These are phyloP conservation scores for Quercus rubra DNA, from an alignment of 306 rosid species.

Conservation along the genomic window DNA sequence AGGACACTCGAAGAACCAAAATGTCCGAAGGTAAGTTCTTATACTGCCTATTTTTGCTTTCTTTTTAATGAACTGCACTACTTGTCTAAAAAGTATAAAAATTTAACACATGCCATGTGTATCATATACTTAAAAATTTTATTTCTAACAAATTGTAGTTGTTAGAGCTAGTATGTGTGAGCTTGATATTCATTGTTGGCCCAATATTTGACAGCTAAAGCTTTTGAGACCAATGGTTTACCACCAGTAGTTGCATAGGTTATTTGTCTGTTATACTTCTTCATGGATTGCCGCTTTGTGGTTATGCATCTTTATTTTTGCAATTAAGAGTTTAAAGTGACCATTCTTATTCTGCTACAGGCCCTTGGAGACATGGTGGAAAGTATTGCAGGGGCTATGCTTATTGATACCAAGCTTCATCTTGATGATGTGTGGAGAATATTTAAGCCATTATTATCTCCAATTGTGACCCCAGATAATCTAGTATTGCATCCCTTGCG, in stretches of 20 bases:
- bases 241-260: neutral
- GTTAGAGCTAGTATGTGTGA: no score
- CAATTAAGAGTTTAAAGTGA: neutral
- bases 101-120: neutral
- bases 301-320: slow-evolving; percentile 9
- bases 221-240: no score
- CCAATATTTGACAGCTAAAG: no score
- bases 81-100: neutral
- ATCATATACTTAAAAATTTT: neutral
- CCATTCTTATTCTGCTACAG: slow-evolving; percentile 35
- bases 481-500: slow-evolving; percentile 80
- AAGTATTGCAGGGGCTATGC: slow-evolving; percentile 91
- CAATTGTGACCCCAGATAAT: slow-evolving; percentile 92
- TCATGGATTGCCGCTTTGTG: neutral
- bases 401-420: slow-evolving; percentile 75
- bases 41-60: neutral
- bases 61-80: neutral
- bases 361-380: slow-evolving; percentile 93
- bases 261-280: neutral
- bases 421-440: slow-evolving; percentile 76
- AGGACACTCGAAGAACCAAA: slow-evolving; percentile 37
- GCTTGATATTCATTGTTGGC: no score
- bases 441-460: slow-evolving; percentile 76
- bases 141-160: neutral
- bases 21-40: slow-evolving; percentile 75